Evolutionary conservation across 202 grass and related monocot species (phyloP).

Genomic region (Cymbopogon flexuosus): DNA sequence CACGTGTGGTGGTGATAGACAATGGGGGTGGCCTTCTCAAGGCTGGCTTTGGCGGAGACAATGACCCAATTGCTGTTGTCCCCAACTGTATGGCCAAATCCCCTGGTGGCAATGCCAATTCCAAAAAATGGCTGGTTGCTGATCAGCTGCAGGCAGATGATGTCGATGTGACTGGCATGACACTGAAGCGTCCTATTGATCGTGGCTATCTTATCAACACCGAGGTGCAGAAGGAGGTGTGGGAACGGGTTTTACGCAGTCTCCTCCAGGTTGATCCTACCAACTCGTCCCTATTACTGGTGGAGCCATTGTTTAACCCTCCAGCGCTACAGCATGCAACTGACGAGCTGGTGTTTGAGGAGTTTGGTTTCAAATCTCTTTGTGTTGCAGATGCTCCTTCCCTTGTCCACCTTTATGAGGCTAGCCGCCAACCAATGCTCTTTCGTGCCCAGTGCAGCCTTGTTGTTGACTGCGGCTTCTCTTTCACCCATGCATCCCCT

Average conservation of each 20-base stretch:
- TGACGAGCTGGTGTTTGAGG: conserved; percentile 89
- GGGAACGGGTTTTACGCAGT: conserved; percentile 66
- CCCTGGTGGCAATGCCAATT: conserved; percentile 28
- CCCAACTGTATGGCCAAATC: conserved; percentile 76
- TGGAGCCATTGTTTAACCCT: conserved; percentile 85
- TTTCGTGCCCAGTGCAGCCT: conserved; percentile 62
- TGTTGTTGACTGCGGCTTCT: conserved; percentile 89
- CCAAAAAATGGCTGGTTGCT: conserved; percentile 74
- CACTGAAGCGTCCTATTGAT: conserved; percentile 75
- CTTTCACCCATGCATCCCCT: conserved; percentile 82
- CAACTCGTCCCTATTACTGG: conserved; percentile 67
- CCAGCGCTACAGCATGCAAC: conserved; percentile 61
- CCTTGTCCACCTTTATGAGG: conserved; percentile 84
- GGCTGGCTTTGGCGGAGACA: conserved; percentile 79
- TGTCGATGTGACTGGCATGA: conserved; percentile 67
- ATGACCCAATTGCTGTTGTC: conserved; percentile 65
- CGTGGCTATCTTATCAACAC: conserved; percentile 89
- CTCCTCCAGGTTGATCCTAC: conserved; percentile 58
- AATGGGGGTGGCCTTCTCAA: conserved; percentile 90
- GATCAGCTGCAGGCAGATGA: conserved; percentile 77
- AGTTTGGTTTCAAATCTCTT: conserved; percentile 70
- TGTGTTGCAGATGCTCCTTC: conserved; percentile 85
- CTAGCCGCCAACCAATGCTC: conserved; percentile 35
- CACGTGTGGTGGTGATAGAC: conserved; percentile 75
- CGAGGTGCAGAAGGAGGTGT: conserved; percentile 77